These are phyloP conservation scores for Eremothecium sinecaudum DNA, from an alignment of 1,139 yeast genomes.

Conservation along the genomic window DNA sequence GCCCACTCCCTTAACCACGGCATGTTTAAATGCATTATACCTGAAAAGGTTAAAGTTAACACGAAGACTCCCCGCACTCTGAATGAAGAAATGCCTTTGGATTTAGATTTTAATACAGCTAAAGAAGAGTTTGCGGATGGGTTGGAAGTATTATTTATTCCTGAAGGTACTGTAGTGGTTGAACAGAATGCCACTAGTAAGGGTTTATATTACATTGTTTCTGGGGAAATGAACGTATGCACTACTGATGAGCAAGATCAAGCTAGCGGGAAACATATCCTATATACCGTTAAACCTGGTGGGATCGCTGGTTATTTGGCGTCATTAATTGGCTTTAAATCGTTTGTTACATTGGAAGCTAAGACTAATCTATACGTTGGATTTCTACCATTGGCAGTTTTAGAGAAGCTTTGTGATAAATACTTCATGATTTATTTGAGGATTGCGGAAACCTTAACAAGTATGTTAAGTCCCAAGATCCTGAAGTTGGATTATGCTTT, in stretches of 20 bases:
- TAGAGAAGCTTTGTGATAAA: slow-evolving; percentile 62
- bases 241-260: slow-evolving; percentile 25
- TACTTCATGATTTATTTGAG: slow-evolving; percentile 69
- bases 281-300: slow-evolving; percentile 62
- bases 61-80: slow-evolving; percentile 14
- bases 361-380: slow-evolving; percentile 58
- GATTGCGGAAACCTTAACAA: slow-evolving; percentile 64
- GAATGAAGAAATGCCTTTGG: slow-evolving; percentile 21
- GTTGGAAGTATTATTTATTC: slow-evolving; percentile 47
- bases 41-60: slow-evolving; percentile 13
- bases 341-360: slow-evolving; percentile 64
- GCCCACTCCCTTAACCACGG: not conserved
- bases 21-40: slow-evolving; percentile 9
- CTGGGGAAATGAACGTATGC: slow-evolving; percentile 62
- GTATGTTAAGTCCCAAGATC: slow-evolving; percentile 55
- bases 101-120: slow-evolving; percentile 40
- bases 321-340: slow-evolving; percentile 66
- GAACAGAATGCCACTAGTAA: slow-evolving; percentile 57
- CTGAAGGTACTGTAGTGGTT: slow-evolving; percentile 49
- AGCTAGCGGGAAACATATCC: slow-evolving; percentile 32
- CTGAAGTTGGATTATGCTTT: slow-evolving; percentile 79
- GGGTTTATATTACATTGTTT: slow-evolving; percentile 72
- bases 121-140: slow-evolving; percentile 57
- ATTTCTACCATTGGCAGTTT: slow-evolving; percentile 50
- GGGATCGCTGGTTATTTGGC: slow-evolving; percentile 86